Base-by-base conservation (phyloP, 2,329 filamentous ascomycete genomes). In the Pseudonectria buxi region DNA sequence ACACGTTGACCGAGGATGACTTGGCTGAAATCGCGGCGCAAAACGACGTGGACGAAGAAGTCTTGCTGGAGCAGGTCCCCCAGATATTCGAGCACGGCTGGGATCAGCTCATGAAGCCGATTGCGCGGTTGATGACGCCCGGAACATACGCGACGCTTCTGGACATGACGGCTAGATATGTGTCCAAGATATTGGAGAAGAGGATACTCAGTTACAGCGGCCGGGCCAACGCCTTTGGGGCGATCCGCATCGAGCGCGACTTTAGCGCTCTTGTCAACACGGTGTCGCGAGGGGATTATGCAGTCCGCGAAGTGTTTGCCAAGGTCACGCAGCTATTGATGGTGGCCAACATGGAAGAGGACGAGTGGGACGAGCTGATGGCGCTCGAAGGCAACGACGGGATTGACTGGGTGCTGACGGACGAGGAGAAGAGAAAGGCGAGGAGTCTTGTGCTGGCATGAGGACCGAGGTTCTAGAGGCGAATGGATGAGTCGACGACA, bases 291-390 rank as follows among this genome's bases (percentile, higher is more conserved):
- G 85, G 81, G 4, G 79, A 84, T 52, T 95, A 94, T 56, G 76
- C 76, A 2, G 74, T 92, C 25, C 71, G 86, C 24, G 88, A 94
- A 54, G 63, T 75, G 3, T 95, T 95, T 64, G 71, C 74, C 18
- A 77, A 81, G 52, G 85, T 84, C 39, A 72, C 74, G 40, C 87
- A 95, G 69, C 81, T 95, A 50, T 77, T 84, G 38, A 78, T 94
- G 69, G 78, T 95, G 12, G 80, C 90, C 56, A 90, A 89, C 49
- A 94, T 95, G 87, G 89, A 95, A 57, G 86, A 92, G 24, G 89
- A 95, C 39, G 90, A 95, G 62, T 95, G 88, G 85, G 85, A 90
- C 31, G 87, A 92, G 59, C 61, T 89, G 26, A 54, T 61, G 6
- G 63, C 71, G 27, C 40, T 57, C 15, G 62, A 68, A 24, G 70